Base-by-base conservation (phyloP, 148 eudicot genomes). In the Camellia sinensis region DNA sequence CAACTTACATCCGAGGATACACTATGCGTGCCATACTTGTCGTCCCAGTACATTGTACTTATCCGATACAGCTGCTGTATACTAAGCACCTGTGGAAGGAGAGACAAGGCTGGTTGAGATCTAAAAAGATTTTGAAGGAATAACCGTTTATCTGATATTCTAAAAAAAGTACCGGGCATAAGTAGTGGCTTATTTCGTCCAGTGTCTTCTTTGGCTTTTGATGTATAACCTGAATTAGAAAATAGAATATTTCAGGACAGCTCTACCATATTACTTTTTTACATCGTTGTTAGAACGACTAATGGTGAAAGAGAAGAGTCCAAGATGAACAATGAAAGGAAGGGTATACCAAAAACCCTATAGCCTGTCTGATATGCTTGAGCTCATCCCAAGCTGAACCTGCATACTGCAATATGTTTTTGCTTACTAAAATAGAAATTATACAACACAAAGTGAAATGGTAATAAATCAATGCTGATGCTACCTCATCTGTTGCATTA, bases 11-110 rank as follows among this genome's bases (percentile, higher is more conserved):
- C 97, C 3, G 95, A 89, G 67, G 93, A 91, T 68, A 96, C 97
- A 82, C 99, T 92, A 73, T 96, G 95, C 44, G 97, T 93, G 81
- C 98, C 97, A 84, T 93, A 96, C 85, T 92, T 96, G 88, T 96
- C 99, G 80, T 96, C 99, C 99, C 99, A 96, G 83, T 96, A 94
- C 99, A 96, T 96, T 50, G 98, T 96, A 88, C 99, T 89, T 79
- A 96, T 96, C 67, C 99, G 86, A 77, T 96, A 96, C 77, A 96
- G 80, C 81, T 96, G 99, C 71, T 94, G 99, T 84, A 94, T 89
- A 80, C 99, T 96, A 71, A 94, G 94, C 75, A 94, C 99, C 99
- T 96, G 83, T 41, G 19, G 65, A 60, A 71, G 72, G 44, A 61
- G 71, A 82, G 48, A 80, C 41, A 52, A 80, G 59, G 70, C 56